Base-by-base conservation (phyloP, 2,329 filamentous ascomycete genomes). In the Aureobasidium subglaciale region DNA sequence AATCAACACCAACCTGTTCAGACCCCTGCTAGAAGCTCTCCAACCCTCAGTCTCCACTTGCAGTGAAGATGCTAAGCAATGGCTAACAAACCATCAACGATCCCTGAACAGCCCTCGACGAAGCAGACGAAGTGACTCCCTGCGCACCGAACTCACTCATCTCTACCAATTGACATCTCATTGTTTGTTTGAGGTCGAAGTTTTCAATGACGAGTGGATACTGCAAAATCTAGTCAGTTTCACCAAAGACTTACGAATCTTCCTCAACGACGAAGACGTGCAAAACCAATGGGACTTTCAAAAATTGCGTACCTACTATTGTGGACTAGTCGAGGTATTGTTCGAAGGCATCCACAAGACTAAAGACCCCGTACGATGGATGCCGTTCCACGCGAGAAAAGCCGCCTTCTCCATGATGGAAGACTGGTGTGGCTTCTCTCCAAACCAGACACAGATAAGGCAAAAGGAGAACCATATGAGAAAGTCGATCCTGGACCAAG, bases 351-450 rank as follows among this genome's bases (percentile, higher is more conserved):
- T 96, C 63, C 93, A 92, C 63, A 82, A 85, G 50, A 90, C 90
- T 0, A 85, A 84, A 59, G 89, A 96, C 58, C 87, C 90, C 1
- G 86, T 89, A 4, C 82, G 90, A 29, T 99, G 93, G 92, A 93
- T 99, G 83, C 91, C 93, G 0, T 99, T 99, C 65, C 93, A 99
- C 68, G 89, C 91, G 11, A 81, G 95, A 37, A 96, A 96, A 68
- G 96, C 93, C 5, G 88, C 92, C 0, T 99, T 99, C 67, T 86
- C 91, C 0, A 75, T 99, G 45, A 97, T 99, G 91, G 93, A 99
- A 71, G 92, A 97, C 61, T 99, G 95, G 95, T 99, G 93, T 68
- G 93, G 93, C 2, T 96, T 95, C 68, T 96, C 91, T 7, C 90
- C 91, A 0, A 96, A 96, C 61, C 90, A 95, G 67, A 78, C 75